Evolutionary conservation across 164 flowering plant genomes (phyloP).

Genomic region (Cinnamomum chago): DNA sequence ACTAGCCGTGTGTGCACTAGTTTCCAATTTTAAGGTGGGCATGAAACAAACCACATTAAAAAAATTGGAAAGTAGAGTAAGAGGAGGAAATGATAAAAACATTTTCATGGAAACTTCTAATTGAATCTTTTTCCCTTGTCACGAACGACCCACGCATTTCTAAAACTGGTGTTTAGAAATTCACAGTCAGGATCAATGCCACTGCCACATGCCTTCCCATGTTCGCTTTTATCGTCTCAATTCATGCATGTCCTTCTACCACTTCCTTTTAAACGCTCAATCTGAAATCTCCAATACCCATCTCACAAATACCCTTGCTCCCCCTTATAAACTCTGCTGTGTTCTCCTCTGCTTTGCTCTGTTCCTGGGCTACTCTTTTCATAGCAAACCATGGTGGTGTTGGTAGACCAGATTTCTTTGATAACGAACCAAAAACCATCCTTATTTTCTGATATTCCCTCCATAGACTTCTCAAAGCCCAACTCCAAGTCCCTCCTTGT

Average conservation of each 20-base stretch:
- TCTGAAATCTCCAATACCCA: not conserved
- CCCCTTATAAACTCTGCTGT: not conserved
- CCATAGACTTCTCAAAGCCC: slow-evolving; percentile 58
- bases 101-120: not conserved
- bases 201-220: slow-evolving; percentile 4
- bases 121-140: not conserved
- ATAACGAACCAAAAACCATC: slow-evolving; percentile 50
- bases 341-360: not conserved
- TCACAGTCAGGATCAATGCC: not conserved
- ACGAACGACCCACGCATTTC: not conserved
- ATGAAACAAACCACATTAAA: not conserved
- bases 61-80: not conserved
- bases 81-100: not conserved
- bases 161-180: not conserved
- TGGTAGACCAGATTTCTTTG: slow-evolving; percentile 37
- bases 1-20: too few species aligned
- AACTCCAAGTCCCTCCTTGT: slow-evolving; percentile 41
- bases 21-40: not conserved
- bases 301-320: not conserved
- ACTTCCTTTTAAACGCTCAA: slow-evolving; percentile 6
- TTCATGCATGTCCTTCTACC: slow-evolving; percentile 11
- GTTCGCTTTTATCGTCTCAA: not conserved
- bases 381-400: slow-evolving; percentile 55
- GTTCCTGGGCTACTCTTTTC: not conserved
- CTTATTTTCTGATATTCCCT: slow-evolving; percentile 40